These are phyloP conservation scores for Penicillium sp. DNA, from an alignment of 2,329 filamentous ascomycete genomes.

Conservation along the genomic window DNA sequence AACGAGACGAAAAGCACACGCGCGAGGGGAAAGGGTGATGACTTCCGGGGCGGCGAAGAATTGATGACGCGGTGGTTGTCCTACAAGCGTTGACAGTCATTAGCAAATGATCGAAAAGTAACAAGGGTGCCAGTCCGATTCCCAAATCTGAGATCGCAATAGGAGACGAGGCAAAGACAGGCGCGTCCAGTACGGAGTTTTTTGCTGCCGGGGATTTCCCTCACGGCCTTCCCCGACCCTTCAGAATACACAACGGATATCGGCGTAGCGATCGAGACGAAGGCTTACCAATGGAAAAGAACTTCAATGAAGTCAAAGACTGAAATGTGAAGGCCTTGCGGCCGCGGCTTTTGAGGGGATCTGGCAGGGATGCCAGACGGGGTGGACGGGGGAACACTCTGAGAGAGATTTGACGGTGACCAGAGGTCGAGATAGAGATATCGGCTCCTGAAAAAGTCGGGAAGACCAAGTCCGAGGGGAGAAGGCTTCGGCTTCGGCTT, in stretches of 20 bases:
- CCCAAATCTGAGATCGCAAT: slow-evolving; percentile 4
- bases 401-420: slow-evolving; percentile 13
- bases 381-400: slow-evolving; percentile 20
- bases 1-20: slow-evolving; percentile 22
- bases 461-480: slow-evolving; percentile 4
- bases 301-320: slow-evolving; percentile 26
- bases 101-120: slow-evolving; percentile 16
- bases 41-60: slow-evolving; percentile 30
- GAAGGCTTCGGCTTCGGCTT: not conserved
- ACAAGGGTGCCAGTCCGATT: slow-evolving; percentile 12
- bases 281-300: slow-evolving; percentile 30
- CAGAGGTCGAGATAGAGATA: slow-evolving; percentile 17
- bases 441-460: slow-evolving; percentile 19
- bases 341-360: slow-evolving; percentile 26
- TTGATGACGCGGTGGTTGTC: slow-evolving; percentile 34
- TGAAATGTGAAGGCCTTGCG: slow-evolving; percentile 26
- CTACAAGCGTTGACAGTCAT: slow-evolving; percentile 23
- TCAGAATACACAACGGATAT: not conserved
- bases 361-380: slow-evolving; percentile 29
- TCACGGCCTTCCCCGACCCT: not conserved
- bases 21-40: slow-evolving; percentile 29
- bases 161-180: slow-evolving; percentile 1
- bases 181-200: slow-evolving; percentile 14
- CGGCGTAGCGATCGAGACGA: not conserved
- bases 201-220: slow-evolving; percentile 2